A percentile compares a stretch with the other conserved stretches of the same genome.
These are phyloP conservation scores for Medakamo hakoo DNA, from an alignment of 139 green algal genomes.

Conservation along the genomic window DNA sequence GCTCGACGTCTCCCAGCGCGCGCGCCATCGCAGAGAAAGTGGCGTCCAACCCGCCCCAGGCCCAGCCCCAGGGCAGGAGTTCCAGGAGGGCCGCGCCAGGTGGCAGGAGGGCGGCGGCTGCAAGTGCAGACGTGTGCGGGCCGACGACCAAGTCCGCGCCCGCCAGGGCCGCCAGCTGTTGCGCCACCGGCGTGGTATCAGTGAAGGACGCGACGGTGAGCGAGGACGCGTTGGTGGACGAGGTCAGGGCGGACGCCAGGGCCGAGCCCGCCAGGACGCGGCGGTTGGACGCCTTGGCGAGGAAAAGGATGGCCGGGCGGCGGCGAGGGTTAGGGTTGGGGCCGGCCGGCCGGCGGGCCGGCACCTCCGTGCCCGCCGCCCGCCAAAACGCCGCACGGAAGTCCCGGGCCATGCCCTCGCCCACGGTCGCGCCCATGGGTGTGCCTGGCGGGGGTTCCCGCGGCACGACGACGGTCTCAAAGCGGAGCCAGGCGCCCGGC, in stretches of 20 bases:
- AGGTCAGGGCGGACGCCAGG: constrained; percentile 9
- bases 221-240: no score
- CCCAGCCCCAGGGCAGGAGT: constrained; percentile 73
- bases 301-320: constrained; percentile 58
- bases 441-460: neutral
- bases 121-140: constrained; percentile 69
- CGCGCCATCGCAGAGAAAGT: constrained; percentile 20
- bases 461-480: neutral
- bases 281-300: constrained; percentile 65
- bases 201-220: neutral
- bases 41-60: constrained; percentile 43
- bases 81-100: constrained; percentile 58
- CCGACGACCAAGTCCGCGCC: constrained; percentile 55
- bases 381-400: neutral
- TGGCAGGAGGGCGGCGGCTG: constrained; percentile 63
- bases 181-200: constrained; percentile 25
- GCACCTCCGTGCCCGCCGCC: neutral
- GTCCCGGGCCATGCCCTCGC: neutral
- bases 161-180: constrained; percentile 61
- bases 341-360: no score
- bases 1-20: neutral
- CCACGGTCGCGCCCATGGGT: neutral
- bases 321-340: neutral
- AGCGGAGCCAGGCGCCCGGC: neutral
- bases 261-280: constrained; percentile 59